Evolutionary conservation across 768 basidiomycete genomes (phyloP), one percentile per base, ranked within the genome.

Genomic region (Nidularia pulvinata): DNA sequence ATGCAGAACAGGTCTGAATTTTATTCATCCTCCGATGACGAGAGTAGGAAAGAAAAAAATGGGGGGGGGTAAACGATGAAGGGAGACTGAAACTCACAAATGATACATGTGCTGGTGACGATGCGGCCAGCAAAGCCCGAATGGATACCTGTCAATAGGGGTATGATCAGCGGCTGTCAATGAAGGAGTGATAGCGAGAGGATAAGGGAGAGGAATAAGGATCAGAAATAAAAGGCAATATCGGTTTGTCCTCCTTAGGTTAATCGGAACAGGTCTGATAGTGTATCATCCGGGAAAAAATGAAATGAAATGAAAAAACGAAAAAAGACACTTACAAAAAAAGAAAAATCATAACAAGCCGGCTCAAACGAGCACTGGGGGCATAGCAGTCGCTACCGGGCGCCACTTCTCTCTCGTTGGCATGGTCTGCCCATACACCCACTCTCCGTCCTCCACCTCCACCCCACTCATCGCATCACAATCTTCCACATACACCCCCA

Each of bases 181-280:
- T 9, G 37, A n/a, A 39, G n/a, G 37, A 9, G 37, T 7, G n/a
- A 9, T 39, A 39, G 37, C n/a, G 50, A 52, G 46, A 44, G 48
- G 47, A 36, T 42, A 35, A 45, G 14, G 6, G 19, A 52, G n/a
- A 49, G 46, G 59, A 49, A 51, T 45, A 50, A 57, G 51, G 55
- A 57, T 78, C 66, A 75, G 76, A 71, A 65, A 61, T 68, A 76
- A 78, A 77, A 83, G 80, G 86, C 85, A 88, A 88, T 85, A 75
- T 78, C 62, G 57, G 60, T 65, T 77, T 76, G 70, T 85, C 86
- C 82, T 74, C 85, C 83, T 62, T 60, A 64, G 64, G 61, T 61
- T 48, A 72, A 67, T 90, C 85, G 74, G 88, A 84, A 90, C 86
- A 89, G 87, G 88, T 88, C 86, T 89, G 84, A 82, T 73, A 68